Evolutionary conservation across 2,329 filamentous ascomycete species (phyloP).

Genomic region (Pseudonectria buxi): DNA sequence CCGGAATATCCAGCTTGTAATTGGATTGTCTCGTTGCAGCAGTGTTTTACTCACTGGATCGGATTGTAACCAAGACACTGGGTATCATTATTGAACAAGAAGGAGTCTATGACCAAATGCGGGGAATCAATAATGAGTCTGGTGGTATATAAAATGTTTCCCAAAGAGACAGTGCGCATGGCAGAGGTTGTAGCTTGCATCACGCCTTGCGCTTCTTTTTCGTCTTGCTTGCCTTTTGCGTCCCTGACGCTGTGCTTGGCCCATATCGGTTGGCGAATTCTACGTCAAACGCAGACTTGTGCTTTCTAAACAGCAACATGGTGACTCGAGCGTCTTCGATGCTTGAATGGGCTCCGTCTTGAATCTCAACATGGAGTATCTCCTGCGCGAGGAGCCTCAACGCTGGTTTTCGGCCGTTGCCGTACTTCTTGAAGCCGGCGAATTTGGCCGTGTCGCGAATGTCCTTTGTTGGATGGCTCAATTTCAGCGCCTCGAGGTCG

Average conservation of each 20-base stretch:
- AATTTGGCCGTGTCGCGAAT: constrained; percentile 81
- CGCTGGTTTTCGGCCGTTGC: constrained; percentile 61
- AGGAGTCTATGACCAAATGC: constrained; percentile 41
- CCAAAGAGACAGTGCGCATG: constrained; percentile 1
- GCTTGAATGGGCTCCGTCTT: constrained; percentile 58
- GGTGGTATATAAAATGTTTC: constrained; percentile 18
- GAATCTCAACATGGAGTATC: constrained; percentile 55
- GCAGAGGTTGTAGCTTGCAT: constrained; percentile 1
- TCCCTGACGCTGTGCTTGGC: constrained; percentile 10
- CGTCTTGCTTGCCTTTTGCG: constrained; percentile 32
- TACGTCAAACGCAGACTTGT: constrained; percentile 79
- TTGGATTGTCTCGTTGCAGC: constrained; percentile 36
- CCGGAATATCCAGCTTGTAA: constrained; percentile 3
- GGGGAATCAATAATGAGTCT: background rate
- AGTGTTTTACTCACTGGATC: constrained; percentile 70
- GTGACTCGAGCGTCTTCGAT: constrained; percentile 77
- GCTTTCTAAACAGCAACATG: constrained; percentile 79
- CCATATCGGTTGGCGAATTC: constrained; percentile 67
- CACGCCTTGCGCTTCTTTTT: constrained; percentile 34
- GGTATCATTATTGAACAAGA: constrained; percentile 64
- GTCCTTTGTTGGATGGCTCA: constrained; percentile 72
- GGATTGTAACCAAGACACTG: constrained; percentile 66
- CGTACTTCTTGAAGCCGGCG: constrained; percentile 63
- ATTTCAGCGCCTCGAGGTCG: constrained; percentile 65
- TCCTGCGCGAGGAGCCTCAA: constrained; percentile 52